These are phyloP conservation scores for Metarhizium robertsii DNA, from an alignment of 2,329 filamentous ascomycete species.

Conservation along the genomic window DNA sequence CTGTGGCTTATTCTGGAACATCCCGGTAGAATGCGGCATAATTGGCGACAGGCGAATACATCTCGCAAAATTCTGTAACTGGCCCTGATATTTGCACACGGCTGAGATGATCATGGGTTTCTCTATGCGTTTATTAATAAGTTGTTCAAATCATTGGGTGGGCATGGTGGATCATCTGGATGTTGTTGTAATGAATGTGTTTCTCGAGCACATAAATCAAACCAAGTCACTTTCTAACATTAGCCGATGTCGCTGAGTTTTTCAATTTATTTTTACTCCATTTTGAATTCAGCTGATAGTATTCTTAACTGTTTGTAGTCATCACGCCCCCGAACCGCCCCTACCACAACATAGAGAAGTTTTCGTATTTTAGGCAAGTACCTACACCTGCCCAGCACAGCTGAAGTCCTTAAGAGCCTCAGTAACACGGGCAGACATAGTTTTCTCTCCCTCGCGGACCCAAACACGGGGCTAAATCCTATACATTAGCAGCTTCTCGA, in stretches of 20 bases:
- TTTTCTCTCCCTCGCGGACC: constrained; percentile 96
- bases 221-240: neutral
- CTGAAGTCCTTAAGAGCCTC: constrained; percentile 90
- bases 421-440: constrained; percentile 74
- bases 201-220: too few relatives aligned
- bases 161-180: too few relatives aligned
- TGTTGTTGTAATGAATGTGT: too few relatives aligned
- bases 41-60: neutral
- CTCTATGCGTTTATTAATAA: too few relatives aligned
- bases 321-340: neutral
- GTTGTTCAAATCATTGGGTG: too few relatives aligned
- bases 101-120: too few relatives aligned
- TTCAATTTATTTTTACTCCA: neutral
- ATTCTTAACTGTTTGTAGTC: neutral
- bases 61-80: neutral
- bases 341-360: neutral
- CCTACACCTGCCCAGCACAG: constrained; percentile 28
- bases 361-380: neutral
- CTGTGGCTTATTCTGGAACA: neutral
- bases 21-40: neutral
- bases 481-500: neutral
- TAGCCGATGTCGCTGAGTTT: neutral
- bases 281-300: neutral
- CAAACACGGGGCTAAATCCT: constrained; percentile 67
- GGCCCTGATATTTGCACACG: neutral